Evolutionary conservation across 1,284 basidiomycete genomes (phyloP), one percentile per base, ranked within the genome.

Genomic region (Fomitopsis palustris): DNA sequence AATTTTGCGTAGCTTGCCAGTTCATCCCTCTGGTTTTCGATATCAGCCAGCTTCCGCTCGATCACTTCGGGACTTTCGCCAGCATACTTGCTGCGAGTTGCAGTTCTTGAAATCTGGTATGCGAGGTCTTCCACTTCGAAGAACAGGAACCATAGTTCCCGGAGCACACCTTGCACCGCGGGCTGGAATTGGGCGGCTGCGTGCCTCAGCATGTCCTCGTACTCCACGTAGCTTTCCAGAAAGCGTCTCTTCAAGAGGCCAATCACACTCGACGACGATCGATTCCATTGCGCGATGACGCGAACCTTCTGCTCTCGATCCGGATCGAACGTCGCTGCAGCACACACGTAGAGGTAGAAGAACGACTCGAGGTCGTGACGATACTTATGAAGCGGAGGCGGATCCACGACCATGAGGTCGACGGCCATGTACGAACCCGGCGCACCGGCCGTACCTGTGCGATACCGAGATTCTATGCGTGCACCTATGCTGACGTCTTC

Each of bases 361-460:
- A 17, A 43, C 29, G 29, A 72, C 57, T 74, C 69, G 1, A 73
- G 62, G 17, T 74, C 70, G 53, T 73, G 69, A 14, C 69, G 69
- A 55, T 71, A 74, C 0, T 61, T 55, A 54, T 73, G 72, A 23
- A 53, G 27, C 0, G 67, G 66, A n/a, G 33, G 21, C 4, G 3
- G 10, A 4, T 42, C 53, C 4, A 47, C 19, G 0, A 23, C 43
- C 9, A 72, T 60, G 25, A 72, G 62, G 29, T 70, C 67, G 2
- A 58, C 17, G 14, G 70, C 69, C 67, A 72, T 70, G 61, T 67
- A 73, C 17, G 69, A 69, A 2, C 61, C n/a, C n/a, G n/a, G n/a
- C n/a, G n/a, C n/a, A n/a, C n/a, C n/a, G n/a, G n/a, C 49, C 1
- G 69, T 71, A 16, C 69, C 69, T 2, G 69, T 72, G 5, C 65